phyloP scores from a whole-genome alignment of 2,329 filamentous ascomycete genomes.

The Beauveria pseudobassiana region DNA sequence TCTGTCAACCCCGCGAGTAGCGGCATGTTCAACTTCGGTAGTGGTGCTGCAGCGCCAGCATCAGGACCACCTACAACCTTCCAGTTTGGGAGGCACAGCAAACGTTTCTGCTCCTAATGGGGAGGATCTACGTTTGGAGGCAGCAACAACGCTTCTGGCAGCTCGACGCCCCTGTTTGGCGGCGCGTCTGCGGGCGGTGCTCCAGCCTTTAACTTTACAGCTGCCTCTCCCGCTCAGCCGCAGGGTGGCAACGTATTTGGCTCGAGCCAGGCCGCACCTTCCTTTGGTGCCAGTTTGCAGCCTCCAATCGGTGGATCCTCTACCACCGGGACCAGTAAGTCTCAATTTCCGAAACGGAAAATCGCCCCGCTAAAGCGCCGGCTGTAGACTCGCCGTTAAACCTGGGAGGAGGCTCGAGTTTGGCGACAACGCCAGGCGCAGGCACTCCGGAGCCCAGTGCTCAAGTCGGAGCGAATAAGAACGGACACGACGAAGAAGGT shows the following conservation, averaged over 20 bases:
- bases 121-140: slow-evolving; percentile 21
- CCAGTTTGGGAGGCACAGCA: slow-evolving; percentile 28
- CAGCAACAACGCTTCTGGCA: slow-evolving; percentile 16
- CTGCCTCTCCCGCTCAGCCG: slow-evolving; percentile 22
- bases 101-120: slow-evolving; percentile 18
- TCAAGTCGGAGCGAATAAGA: slow-evolving; percentile 35
- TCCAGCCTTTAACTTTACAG: slow-evolving; percentile 33
- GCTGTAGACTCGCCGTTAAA: slow-evolving; percentile 47
- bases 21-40: slow-evolving; percentile 32
- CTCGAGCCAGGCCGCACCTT: slow-evolving; percentile 26
- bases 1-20: slow-evolving; percentile 20
- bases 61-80: slow-evolving; percentile 24
- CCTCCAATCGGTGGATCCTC: slow-evolving; percentile 35
- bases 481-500: slow-evolving; percentile 42
- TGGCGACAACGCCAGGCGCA: slow-evolving; percentile 52
- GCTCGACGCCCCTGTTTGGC: slow-evolving; percentile 24
- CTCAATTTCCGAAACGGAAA: slow-evolving; percentile 33
- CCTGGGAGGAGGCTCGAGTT: slow-evolving; percentile 51
- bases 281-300: slow-evolving; percentile 31
- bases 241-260: slow-evolving; percentile 26
- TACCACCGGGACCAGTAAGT: slow-evolving; percentile 41
- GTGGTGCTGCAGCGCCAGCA: slow-evolving; percentile 21
- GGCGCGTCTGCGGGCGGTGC: slow-evolving; percentile 22
- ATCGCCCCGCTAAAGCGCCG: slow-evolving; percentile 40
- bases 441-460: slow-evolving; percentile 51